Conservation (phyloP, 352 stramenopile species). For the Globisporangium iwayamae region DNA sequence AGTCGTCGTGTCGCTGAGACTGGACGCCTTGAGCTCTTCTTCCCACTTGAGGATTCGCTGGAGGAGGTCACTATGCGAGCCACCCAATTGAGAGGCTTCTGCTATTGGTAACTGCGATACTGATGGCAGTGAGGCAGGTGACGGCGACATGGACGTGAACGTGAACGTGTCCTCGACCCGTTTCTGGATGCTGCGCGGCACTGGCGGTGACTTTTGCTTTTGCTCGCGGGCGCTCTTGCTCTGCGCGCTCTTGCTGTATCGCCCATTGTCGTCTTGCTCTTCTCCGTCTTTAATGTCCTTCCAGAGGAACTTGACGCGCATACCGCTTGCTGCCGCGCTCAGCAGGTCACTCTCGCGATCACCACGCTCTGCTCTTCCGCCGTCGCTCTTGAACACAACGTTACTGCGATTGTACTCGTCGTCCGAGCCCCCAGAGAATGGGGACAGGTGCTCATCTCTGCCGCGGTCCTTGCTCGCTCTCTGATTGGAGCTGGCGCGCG, state of each 20-base stretch:
- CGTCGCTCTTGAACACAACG: constrained; percentile 1
- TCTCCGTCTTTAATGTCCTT: constrained; percentile 11
- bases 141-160: not conserved
- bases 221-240: not conserved
- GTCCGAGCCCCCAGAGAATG: not conserved
- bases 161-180: not conserved
- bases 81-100: not conserved
- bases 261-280: not conserved
- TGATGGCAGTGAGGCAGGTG: not conserved
- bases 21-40: constrained; percentile 6
- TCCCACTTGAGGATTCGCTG: constrained; percentile 9
- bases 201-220: not conserved
- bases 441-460: not conserved
- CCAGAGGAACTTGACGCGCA: constrained; percentile 17
- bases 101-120: not conserved
- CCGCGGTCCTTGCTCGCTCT: not conserved
- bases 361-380: not conserved
- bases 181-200: constrained; percentile 9
- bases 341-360: not conserved
- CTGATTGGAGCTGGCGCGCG: not conserved
- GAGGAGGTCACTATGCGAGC: not conserved
- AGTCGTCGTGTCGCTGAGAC: not conserved
- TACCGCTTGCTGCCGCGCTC: not conserved
- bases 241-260: not conserved
- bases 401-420: constrained; percentile 14